Evolutionary conservation across 2,329 filamentous ascomycete species (phyloP), one percentile per base, ranked within the genome.

Genomic region (Colletotrichum aenigma): DNA sequence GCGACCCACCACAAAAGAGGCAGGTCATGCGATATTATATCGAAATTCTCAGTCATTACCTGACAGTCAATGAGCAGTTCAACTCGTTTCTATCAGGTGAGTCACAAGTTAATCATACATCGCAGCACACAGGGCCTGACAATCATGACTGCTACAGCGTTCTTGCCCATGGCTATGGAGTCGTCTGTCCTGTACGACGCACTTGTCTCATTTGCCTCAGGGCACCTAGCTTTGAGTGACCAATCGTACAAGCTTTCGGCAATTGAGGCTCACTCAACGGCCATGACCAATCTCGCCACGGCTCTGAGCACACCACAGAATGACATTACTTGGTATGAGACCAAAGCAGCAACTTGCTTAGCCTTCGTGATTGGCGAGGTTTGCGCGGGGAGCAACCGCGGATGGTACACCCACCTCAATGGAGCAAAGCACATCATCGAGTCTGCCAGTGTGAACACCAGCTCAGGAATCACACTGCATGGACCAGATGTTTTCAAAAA

Each of bases 101-200:
- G 74, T 38, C 16, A 21, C 58, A 8, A 34, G 4, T 21, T 8
- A 36, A 36, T 4, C 21, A 13, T 16, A 1, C n/a, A 26, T n/a
- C 6, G 0, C 43, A 13, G 13, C 12, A 7, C 7, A 2, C n/a
- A 61, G 4, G 18, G 32, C n/a, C 30, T 30, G 16, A 16, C 15
- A 2, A 21, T 30, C 2, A 3, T 24, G 21, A 12, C 6, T n/a
- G 4, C 0, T 5, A 3, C 21, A 77, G 77, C 70, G 2, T 77
- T 77, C 9, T 38, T 78, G 13, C 77, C 77, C 4, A 78, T 78
- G 77, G 77, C 77, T 4, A 77, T 78, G 75, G 75, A 78, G 48
- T 78, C 77, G 4, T 60, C 34, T 10, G 69, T 77, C 10, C 65
- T 78, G 3, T 76, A 75, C 28, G 77, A 77, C 26, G 76, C 77